These are phyloP conservation scores for Zygosaccharomyces sapae DNA, from an alignment of 1,139 yeast species.

Conservation along the genomic window DNA sequence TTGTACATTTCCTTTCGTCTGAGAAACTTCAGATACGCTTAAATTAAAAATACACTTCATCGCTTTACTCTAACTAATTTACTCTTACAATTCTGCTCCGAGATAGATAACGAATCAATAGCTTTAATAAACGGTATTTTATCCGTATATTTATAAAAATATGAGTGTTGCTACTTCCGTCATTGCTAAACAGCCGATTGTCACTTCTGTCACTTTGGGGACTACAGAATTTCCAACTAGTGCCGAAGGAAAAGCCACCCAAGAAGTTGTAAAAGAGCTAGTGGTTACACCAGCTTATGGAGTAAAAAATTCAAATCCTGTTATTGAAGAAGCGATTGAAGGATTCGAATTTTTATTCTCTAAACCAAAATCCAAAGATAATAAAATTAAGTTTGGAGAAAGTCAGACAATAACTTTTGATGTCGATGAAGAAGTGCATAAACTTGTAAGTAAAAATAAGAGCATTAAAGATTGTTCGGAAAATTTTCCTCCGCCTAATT, in stretches of 20 bases:
- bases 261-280: neutral
- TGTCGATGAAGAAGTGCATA: slow-evolving; percentile 1
- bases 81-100: no score
- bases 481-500: neutral
- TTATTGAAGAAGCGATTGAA: slow-evolving; percentile 3
- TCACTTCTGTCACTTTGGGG: neutral
- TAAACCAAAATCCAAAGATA: neutral
- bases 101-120: no score
- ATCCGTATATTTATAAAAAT: no score
- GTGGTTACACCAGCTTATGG: neutral
- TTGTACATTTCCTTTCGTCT: no score
- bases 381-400: slow-evolving; percentile 1
- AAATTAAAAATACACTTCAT: no score
- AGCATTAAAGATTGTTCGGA: neutral
- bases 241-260: neutral
- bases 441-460: neutral
- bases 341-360: neutral
- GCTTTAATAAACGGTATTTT: no score
- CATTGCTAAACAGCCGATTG: neutral
- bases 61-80: no score
- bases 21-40: no score
- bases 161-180: neutral
- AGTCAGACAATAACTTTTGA: neutral
- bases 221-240: neutral
- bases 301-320: slow-evolving; percentile 1